These are phyloP conservation scores for Yarrowia yakushimensis DNA, from an alignment of 805 yeast species.

Conservation along the genomic window DNA sequence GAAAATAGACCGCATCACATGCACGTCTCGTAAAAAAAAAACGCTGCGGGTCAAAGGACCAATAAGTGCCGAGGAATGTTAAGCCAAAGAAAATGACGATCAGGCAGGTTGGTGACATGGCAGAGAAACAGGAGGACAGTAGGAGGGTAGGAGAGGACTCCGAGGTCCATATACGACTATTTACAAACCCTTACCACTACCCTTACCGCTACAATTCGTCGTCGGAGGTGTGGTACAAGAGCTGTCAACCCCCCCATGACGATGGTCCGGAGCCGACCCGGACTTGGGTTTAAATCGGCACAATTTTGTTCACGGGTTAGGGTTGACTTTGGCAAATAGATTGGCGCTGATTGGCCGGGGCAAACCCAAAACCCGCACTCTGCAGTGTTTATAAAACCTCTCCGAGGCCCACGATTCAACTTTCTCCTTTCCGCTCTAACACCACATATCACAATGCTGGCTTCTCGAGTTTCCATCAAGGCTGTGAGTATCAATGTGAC, in stretches of 20 bases:
- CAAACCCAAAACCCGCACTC: background rate
- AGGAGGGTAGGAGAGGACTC: no score
- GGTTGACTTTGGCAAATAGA: constrained; percentile 10
- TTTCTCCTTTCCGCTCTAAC: constrained; percentile 23
- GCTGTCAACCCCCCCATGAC: background rate
- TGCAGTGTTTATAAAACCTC: constrained; percentile 23
- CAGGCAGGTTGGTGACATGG: background rate
- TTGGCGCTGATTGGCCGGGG: background rate
- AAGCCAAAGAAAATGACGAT: background rate
- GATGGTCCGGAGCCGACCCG: constrained; percentile 18
- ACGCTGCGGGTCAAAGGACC: constrained; percentile 15
- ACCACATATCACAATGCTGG: constrained; percentile 17
- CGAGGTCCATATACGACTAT: no score
- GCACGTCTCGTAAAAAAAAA: background rate
- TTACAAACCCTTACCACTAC: no score
- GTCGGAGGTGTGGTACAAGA: no score
- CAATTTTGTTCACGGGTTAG: constrained; percentile 1
- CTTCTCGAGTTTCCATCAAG: constrained; percentile 24
- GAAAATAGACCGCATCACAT: background rate
- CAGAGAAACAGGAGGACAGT: no score
- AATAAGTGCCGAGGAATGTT: constrained; percentile 14
- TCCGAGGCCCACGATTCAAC: constrained; percentile 13
- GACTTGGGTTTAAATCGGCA: constrained; percentile 5
- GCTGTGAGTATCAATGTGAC: constrained; percentile 10
- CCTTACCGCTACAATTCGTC: no score